Evolutionary conservation across 345 rosid genomes (phyloP).

Genomic region (Rhodamnia rubescens): DNA sequence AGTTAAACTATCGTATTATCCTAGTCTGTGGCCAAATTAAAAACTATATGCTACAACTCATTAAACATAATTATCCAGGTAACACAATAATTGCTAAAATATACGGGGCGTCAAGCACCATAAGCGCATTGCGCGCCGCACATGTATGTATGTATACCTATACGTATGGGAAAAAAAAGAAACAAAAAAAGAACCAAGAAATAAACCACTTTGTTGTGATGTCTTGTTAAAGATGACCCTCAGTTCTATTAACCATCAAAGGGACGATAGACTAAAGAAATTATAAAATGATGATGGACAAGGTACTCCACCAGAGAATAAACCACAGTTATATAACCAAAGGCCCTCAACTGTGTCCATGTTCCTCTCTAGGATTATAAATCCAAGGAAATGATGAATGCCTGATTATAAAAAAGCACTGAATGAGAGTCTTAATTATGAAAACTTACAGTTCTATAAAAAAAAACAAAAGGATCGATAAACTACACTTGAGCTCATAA

Average conservation of each 20-base stretch:
- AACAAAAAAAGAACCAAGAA: background rate
- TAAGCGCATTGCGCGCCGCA: too few species aligned
- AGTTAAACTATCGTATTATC: background rate
- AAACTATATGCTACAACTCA: background rate
- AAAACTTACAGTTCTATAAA: background rate
- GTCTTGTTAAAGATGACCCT: background rate
- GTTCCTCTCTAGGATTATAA: background rate
- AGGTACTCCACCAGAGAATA: background rate
- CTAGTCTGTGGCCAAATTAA: background rate
- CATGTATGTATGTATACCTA: too few species aligned
- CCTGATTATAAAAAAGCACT: background rate
- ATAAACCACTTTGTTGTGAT: background rate
- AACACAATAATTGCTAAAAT: background rate
- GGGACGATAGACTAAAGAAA: background rate
- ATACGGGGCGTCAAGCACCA: background rate
- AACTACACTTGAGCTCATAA: background rate
- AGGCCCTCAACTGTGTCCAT: background rate
- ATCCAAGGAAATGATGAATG: background rate
- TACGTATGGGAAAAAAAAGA: background rate
- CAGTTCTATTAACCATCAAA: background rate
- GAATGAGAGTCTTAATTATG: background rate
- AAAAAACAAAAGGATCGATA: background rate
- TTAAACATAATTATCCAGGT: background rate
- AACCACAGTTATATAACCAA: background rate
- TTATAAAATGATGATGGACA: background rate